These are phyloP conservation scores for Salvia hispanica DNA, from an alignment of 257 asterid genomes.

Conservation along the genomic window DNA sequence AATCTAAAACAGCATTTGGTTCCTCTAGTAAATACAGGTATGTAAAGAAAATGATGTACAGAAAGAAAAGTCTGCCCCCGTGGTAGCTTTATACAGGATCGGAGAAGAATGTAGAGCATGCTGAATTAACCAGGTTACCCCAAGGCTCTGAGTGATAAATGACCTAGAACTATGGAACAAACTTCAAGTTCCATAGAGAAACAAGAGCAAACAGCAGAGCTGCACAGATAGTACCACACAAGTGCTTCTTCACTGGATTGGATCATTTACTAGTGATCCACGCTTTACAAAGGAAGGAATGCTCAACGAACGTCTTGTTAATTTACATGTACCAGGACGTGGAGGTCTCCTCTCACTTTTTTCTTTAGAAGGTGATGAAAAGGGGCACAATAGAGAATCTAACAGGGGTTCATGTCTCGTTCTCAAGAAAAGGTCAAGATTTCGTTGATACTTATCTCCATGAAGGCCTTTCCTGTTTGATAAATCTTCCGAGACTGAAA, in stretches of 20 bases:
- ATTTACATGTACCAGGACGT: slow-evolving; percentile 28
- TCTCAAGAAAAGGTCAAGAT: slow-evolving; percentile 49
- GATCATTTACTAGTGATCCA: slow-evolving; percentile 35
- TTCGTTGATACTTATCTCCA: slow-evolving; percentile 50
- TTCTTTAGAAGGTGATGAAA: slow-evolving; percentile 38
- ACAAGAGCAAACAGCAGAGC: neutral
- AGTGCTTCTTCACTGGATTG: slow-evolving; percentile 34
- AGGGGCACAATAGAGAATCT: slow-evolving; percentile 36
- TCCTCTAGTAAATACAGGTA: neutral
- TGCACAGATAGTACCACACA: slow-evolving; percentile 25
- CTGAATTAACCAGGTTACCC: neutral
- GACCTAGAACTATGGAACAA: neutral
- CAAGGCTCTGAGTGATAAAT: neutral
- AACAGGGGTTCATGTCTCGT: slow-evolving; percentile 32
- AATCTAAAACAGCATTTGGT: slow-evolving; percentile 1
- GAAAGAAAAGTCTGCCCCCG: neutral
- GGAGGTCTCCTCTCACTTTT: slow-evolving; percentile 38
- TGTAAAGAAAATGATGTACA: neutral
- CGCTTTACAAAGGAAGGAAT: slow-evolving; percentile 52
- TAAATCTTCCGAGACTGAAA: slow-evolving; percentile 32
- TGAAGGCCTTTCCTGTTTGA: slow-evolving; percentile 25
- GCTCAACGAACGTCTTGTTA: slow-evolving; percentile 60
- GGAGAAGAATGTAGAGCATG: neutral
- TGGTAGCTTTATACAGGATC: neutral
- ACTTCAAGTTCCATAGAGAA: neutral